phyloP scores from a whole-genome alignment of 345 rosid species.

The Excoecaria agallocha region DNA sequence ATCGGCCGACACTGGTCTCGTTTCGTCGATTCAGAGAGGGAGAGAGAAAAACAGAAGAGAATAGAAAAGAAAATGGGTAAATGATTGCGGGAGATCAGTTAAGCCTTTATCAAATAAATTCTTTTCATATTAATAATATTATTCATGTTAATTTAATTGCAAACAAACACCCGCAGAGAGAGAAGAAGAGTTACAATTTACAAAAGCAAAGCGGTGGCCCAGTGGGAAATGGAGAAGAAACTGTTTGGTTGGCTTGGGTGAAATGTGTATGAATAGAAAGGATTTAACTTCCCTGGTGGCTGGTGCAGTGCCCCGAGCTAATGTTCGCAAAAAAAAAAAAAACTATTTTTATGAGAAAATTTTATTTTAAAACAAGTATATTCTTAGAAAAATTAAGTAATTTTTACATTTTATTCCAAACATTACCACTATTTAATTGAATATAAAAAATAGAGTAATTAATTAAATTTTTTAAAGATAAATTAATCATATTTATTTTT shows the following conservation, averaged over 20 bases:
- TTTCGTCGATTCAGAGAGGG: not conserved
- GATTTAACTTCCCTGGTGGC: not conserved
- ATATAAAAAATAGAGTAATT: no score
- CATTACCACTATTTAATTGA: no score
- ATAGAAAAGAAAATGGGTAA: not conserved
- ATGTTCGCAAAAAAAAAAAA: no score
- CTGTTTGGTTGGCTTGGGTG: slow-evolving; percentile 2
- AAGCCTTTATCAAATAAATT: not conserved
- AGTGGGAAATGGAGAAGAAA: not conserved
- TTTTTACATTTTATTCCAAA: no score
- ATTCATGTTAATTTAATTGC: not conserved
- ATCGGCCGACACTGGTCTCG: not conserved
- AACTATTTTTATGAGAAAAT: no score
- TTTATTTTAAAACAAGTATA: no score
- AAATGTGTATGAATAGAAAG: not conserved
- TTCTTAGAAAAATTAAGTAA: no score
- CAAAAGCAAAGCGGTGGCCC: not conserved
- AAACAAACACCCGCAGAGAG: not conserved
- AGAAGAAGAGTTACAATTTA: not conserved
- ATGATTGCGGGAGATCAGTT: slow-evolving; percentile 10
- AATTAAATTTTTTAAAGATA: no score
- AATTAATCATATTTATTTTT: no score
- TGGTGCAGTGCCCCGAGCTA: no score
- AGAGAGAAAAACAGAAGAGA: not conserved
- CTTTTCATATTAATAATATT: not conserved